phyloP scores from a whole-genome alignment of 2,329 filamentous ascomycete genomes.

The Thermothelomyces thermophilus region DNA sequence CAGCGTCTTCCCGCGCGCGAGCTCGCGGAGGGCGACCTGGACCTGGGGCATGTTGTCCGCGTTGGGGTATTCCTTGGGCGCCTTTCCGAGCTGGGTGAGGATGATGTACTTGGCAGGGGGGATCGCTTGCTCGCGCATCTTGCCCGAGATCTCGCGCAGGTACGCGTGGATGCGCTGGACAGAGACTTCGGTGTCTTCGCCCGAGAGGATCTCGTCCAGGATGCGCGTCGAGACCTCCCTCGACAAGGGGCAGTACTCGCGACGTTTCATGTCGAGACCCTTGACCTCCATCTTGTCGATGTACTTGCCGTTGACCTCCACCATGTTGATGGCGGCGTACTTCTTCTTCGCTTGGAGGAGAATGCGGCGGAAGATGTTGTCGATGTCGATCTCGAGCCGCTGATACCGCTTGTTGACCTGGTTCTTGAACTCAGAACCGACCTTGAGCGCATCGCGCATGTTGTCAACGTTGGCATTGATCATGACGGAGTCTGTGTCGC shows the following conservation, averaged over 20 bases:
- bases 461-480: slow-evolving; percentile 98
- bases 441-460: slow-evolving; percentile 80
- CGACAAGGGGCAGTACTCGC: slow-evolving; percentile 92
- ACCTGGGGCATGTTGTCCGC: slow-evolving; percentile 93
- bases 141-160: slow-evolving; percentile 70
- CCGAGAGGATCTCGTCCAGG: slow-evolving; percentile 89
- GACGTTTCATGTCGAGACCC: slow-evolving; percentile 93
- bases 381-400: slow-evolving; percentile 93
- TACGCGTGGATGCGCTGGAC: slow-evolving; percentile 91
- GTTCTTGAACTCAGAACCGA: slow-evolving; percentile 91
- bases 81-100: slow-evolving; percentile 93
- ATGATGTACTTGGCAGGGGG: slow-evolving; percentile 89
- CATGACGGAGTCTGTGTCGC: slow-evolving; percentile 99
- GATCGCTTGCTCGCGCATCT: slow-evolving; percentile 76
- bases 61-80: slow-evolving; percentile 89
- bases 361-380: slow-evolving; percentile 91
- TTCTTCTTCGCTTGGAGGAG: slow-evolving; percentile 98
- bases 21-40: slow-evolving; percentile 84
- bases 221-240: slow-evolving; percentile 90
- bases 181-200: slow-evolving; percentile 82
- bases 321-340: slow-evolving; percentile 92
- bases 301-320: slow-evolving; percentile 82
- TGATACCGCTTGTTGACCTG: slow-evolving; percentile 91
- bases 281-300: slow-evolving; percentile 96
- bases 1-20: slow-evolving; percentile 78